Percentiles rank a stretch among this genome's conserved stretches.
Conservation (phyloP, 129 eudicot species). For the Deinandra increscens region DNA sequence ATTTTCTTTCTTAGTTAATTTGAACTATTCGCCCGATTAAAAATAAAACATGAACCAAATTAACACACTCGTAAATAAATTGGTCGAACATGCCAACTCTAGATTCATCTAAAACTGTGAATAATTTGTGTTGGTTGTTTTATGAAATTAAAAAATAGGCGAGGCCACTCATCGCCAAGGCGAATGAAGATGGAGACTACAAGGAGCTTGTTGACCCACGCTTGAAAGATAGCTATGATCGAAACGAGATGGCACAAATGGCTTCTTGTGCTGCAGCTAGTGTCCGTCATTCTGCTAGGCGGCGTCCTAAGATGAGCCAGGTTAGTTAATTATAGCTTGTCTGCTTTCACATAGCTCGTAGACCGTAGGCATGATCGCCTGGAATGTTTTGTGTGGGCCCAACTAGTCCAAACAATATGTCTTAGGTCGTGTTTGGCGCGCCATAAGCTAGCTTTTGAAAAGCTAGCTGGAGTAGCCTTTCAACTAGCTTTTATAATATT, state of each 20-base stretch:
- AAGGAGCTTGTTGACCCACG: slow-evolving; percentile 68
- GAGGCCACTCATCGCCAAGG: slow-evolving; percentile 63
- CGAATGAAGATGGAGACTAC: slow-evolving; percentile 69
- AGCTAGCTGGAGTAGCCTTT: no score
- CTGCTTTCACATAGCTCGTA: not conserved
- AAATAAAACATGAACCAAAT: not conserved
- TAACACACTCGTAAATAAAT: not conserved
- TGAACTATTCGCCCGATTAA: not conserved
- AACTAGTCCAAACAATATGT: not conserved
- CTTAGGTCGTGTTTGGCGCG: no score
- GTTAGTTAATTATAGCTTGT: slow-evolving; percentile 33
- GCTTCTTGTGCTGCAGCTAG: slow-evolving; percentile 75
- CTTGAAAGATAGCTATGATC: slow-evolving; percentile 47
- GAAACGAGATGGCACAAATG: slow-evolving; percentile 65
- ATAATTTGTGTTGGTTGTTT: not conserved
- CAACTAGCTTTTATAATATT: no score
- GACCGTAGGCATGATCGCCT: not conserved
- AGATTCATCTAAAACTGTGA: not conserved
- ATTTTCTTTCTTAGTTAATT: not conserved
- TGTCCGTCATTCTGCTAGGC: slow-evolving; percentile 81
- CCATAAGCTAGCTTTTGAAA: no score
- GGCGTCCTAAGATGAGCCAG: slow-evolving; percentile 95
- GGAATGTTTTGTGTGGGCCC: not conserved
- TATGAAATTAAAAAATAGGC: slow-evolving; percentile 45
- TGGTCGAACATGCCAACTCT: not conserved